Conservation (phyloP, 2,329 filamentous ascomycete species). For the Neofusicoccum ribis region DNA sequence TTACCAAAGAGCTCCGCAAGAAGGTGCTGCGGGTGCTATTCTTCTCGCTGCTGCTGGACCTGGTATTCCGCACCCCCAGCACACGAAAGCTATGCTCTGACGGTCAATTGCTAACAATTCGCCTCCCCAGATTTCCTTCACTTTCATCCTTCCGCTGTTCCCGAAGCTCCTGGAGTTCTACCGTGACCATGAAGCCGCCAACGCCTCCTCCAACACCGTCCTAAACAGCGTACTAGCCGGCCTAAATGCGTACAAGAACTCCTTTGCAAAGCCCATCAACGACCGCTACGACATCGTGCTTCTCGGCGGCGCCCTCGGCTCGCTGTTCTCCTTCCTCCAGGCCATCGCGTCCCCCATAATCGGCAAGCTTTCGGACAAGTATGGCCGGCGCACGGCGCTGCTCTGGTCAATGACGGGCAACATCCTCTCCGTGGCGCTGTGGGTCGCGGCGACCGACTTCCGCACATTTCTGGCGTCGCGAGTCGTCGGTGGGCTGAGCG, state of each 20-base stretch:
- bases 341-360: conserved; percentile 91
- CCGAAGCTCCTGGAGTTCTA: conserved; percentile 96
- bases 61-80: conserved; percentile 57
- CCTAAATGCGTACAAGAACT: conserved; percentile 91
- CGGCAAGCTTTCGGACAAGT: conserved; percentile 80
- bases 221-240: conserved; percentile 78
- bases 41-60: conserved; percentile 81
- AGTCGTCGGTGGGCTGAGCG: conserved; percentile 87
- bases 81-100: not conserved
- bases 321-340: conserved; percentile 89
- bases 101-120: not conserved
- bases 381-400: conserved; percentile 84
- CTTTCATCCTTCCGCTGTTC: conserved; percentile 95
- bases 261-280: conserved; percentile 89
- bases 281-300: conserved; percentile 96
- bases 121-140: conserved; percentile 82
- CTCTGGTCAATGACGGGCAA: conserved; percentile 92
- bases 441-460: conserved; percentile 92
- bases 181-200: conserved; percentile 72
- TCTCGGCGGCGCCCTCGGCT: conserved; percentile 88
- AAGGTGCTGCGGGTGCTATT: conserved; percentile 85
- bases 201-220: conserved; percentile 57
- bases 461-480: conserved; percentile 93
- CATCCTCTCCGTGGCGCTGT: conserved; percentile 87
- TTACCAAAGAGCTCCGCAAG: conserved; percentile 61